These are phyloP conservation scores for Aspergillus sp. DNA, from an alignment of 2,329 filamentous ascomycete genomes.

Conservation along the genomic window DNA sequence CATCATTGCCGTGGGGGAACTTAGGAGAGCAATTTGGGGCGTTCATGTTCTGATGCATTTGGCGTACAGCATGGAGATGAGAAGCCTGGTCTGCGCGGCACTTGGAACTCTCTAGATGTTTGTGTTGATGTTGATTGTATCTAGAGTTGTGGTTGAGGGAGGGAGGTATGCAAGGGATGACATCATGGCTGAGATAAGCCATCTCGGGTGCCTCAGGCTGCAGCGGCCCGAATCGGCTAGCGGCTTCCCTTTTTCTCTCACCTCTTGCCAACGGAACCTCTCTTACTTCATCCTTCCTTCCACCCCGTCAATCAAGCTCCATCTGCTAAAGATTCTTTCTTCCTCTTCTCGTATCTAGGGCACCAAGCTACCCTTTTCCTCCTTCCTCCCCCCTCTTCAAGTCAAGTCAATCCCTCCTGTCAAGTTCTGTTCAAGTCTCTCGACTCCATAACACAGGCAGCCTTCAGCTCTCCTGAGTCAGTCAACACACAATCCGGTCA, in stretches of 20 bases:
- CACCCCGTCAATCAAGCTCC: constrained; percentile 21
- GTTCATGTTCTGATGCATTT: too few species aligned
- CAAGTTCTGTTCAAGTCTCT: neutral
- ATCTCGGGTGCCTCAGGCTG: neutral
- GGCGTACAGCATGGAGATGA: too few species aligned
- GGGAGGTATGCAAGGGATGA: neutral
- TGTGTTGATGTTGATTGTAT: too few species aligned
- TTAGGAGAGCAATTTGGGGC: neutral
- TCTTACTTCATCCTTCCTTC: constrained; percentile 19
- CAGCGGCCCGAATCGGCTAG: constrained; percentile 5
- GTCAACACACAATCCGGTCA: constrained; percentile 36
- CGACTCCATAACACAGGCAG: constrained; percentile 31
- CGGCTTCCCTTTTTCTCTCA: constrained; percentile 22
- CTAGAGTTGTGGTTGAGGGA: neutral
- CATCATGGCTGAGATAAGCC: too few species aligned
- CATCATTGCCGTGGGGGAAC: neutral
- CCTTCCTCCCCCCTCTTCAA: constrained; percentile 61
- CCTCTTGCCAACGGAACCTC: constrained; percentile 18
- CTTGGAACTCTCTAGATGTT: neutral
- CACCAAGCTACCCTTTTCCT: constrained; percentile 78
- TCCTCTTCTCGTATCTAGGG: constrained; percentile 62
- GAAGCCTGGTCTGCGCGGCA: neutral
- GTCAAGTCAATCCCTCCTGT: constrained; percentile 14
- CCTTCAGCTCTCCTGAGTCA: constrained; percentile 64
- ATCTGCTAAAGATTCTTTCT: constrained; percentile 20